These are phyloP conservation scores for Colletotrichum sp. DNA, from an alignment of 2,329 filamentous ascomycete species.

Conservation along the genomic window DNA sequence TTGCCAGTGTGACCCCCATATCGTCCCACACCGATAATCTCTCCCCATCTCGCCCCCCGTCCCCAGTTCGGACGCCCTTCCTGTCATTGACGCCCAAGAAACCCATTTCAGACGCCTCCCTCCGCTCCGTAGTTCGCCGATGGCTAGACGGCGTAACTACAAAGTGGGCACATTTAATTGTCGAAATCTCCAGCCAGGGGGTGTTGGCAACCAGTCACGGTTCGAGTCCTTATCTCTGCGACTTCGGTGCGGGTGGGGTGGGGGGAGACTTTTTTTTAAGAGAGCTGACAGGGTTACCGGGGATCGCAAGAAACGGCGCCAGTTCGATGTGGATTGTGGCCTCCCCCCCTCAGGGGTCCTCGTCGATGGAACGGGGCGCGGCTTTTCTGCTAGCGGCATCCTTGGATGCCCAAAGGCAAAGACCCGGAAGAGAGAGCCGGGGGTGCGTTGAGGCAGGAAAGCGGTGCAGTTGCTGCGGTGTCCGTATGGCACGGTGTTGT, in stretches of 20 bases:
- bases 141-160: conserved; percentile 4
- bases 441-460: neutral
- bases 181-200: neutral
- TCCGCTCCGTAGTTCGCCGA: neutral
- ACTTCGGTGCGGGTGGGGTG: conserved; percentile 8
- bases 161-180: conserved; percentile 3
- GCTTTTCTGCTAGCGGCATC: neutral
- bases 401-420: neutral
- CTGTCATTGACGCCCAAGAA: neutral
- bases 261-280: neutral
- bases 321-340: neutral
- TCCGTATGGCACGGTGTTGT: neutral
- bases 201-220: neutral
- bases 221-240: conserved; percentile 14
- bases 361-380: neutral
- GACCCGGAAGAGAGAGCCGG: neutral
- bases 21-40: neutral
- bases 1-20: neutral
- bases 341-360: neutral
- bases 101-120: neutral
- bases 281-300: neutral
- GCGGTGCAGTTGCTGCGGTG: neutral
- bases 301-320: neutral
- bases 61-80: neutral
- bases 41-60: neutral